A percentile compares a stretch with the other conserved stretches of the same genome.
Evolutionary conservation across 2,329 filamentous ascomycete species (phyloP).

Genomic region (Leptoxyphium fumago): DNA sequence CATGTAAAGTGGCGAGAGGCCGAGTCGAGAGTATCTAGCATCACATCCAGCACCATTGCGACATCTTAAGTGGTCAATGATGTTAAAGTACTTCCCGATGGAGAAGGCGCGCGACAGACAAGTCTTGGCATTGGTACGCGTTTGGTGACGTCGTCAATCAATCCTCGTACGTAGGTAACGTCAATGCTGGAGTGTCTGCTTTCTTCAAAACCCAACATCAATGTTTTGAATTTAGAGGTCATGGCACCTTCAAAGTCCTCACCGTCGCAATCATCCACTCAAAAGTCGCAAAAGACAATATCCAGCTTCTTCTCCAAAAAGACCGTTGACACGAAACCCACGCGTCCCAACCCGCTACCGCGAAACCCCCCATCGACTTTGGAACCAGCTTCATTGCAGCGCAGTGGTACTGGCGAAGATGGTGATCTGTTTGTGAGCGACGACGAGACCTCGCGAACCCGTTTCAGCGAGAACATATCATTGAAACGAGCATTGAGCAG

Average conservation of each 20-base stretch:
- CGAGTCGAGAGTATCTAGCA: too few species aligned
- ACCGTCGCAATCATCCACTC: slow-evolving; percentile 14
- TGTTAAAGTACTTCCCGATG: too few species aligned
- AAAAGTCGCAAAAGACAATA: slow-evolving; percentile 66
- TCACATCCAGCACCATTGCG: too few species aligned
- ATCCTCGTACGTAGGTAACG: not conserved
- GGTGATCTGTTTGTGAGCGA: slow-evolving; percentile 10
- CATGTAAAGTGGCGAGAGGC: too few species aligned
- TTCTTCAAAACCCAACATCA: not conserved
- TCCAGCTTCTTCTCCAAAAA: slow-evolving; percentile 34
- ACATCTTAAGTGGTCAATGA: too few species aligned
- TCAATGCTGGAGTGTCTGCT: not conserved
- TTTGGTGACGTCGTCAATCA: not conserved
- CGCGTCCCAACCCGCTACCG: slow-evolving; percentile 1
- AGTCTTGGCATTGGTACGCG: not conserved
- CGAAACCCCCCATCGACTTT: slow-evolving; percentile 1
- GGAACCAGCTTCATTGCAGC: slow-evolving; percentile 7
- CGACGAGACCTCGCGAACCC: slow-evolving; percentile 2
- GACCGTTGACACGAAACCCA: slow-evolving; percentile 11
- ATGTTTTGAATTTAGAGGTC: not conserved
- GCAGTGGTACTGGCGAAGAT: slow-evolving; percentile 6
- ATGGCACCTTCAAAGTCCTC: not conserved
- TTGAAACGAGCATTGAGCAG: slow-evolving; percentile 33
- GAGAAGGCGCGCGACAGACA: not conserved
- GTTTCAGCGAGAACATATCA: slow-evolving; percentile 13